Evolutionary conservation across 495 filamentous ascomycete species (phyloP).

Genomic region (Xylaria bambusicola): DNA sequence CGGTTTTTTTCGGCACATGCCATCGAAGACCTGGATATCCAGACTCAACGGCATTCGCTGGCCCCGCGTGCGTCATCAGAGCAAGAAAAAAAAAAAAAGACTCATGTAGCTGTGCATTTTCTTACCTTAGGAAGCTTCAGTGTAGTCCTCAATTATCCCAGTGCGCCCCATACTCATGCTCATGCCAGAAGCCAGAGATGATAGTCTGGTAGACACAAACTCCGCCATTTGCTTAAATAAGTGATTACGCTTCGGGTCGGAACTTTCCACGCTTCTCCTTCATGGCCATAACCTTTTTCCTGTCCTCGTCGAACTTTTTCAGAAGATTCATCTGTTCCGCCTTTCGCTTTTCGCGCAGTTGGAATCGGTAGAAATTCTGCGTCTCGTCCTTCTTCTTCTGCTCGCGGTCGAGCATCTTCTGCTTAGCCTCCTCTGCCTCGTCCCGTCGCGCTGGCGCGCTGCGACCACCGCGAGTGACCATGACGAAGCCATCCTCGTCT

Average conservation of each 20-base stretch:
- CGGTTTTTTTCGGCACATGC: conserved; percentile 51
- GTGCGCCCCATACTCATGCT: background rate
- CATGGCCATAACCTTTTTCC: conserved; percentile 62
- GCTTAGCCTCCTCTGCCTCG: conserved; percentile 70
- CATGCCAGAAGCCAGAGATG: background rate
- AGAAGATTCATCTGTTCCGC: conserved; percentile 69
- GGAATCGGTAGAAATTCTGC: conserved; percentile 91
- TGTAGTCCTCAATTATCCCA: background rate
- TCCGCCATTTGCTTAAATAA: background rate
- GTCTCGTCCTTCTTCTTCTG: conserved; percentile 64
- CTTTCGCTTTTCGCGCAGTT: conserved; percentile 87
- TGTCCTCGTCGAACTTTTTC: conserved; percentile 66
- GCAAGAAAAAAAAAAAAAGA: conserved; percentile 16
- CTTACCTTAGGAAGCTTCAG: conserved; percentile 1
- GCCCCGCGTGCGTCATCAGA: conserved; percentile 60
- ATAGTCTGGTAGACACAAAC: background rate
- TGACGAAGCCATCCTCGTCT: conserved; percentile 94
- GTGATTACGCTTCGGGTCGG: conserved; percentile 48
- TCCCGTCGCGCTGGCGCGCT: conserved; percentile 71
- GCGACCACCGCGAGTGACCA: conserved; percentile 78
- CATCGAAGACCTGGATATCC: conserved; percentile 26
- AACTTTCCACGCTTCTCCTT: conserved; percentile 61
- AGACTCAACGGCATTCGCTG: conserved; percentile 44
- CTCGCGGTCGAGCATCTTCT: conserved; percentile 72
- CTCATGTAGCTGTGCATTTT: background rate